Base-by-base conservation (phyloP, 306 rosid genomes). In the Calophaca sinica region DNA sequence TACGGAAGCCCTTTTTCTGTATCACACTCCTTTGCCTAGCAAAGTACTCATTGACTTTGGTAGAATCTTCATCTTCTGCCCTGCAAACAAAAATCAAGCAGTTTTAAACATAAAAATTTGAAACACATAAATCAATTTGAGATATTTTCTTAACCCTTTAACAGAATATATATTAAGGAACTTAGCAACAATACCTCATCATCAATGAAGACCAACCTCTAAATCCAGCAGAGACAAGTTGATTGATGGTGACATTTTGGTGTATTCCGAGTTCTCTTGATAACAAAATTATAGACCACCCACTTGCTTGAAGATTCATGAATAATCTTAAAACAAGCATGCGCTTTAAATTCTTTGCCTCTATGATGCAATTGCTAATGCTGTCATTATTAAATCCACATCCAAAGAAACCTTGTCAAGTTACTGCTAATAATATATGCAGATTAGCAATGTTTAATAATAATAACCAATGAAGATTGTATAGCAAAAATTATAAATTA, bases 231-330 rank as follows among this genome's bases (percentile, higher is more conserved):
- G 89, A 76, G 62, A 74, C 4, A 71, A 93, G 98, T 55, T 68
- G 45, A 72, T 83, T 72, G 14, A 53, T 62, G n/a, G 92, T 87
- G 66, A 81, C 80, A 76, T 89, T 89, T 74, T 73, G 76, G 58
- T 66, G 71, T 61, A 44, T 82, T 45, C 9, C 68, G 0, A 83
- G 77, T 67, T 81, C 88, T 81, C 97, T 89, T 52, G 98, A 91
- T 45, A 91, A 54, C 80, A 93, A 86, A 74, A 84, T 81, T 72
- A 89, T 67, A n/a, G 92, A 82, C 98, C 98, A 93, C 5, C 97
- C 89, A 33, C 80, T 68, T 78, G 86, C 81, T 74, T 81, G 77
- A 68, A 93, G 89, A 70, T 89, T 84, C 78, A 2, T 76, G 85
- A 67, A 88, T 48, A 91, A 46, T 81, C 79, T 72, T 62, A 86